phyloP scores from a whole-genome alignment of 2,329 filamentous ascomycete species.

The Stenocarpella maydis region DNA sequence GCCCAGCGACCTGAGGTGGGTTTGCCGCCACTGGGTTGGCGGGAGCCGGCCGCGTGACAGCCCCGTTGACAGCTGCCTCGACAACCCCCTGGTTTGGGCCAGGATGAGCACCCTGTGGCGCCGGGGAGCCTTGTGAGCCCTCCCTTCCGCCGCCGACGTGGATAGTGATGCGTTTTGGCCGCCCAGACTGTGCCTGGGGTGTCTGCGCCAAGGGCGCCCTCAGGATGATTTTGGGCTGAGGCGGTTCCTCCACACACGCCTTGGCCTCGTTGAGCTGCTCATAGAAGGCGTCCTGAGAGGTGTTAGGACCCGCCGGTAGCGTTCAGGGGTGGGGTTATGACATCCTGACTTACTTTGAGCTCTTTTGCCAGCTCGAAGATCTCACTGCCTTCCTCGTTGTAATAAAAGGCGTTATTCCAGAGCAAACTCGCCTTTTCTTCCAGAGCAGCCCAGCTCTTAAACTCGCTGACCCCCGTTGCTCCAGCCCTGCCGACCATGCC shows the following conservation, averaged over 20 bases:
- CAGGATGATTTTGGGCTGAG: slow-evolving; percentile 81
- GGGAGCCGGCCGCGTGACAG: slow-evolving; percentile 34
- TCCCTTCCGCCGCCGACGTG: slow-evolving; percentile 68
- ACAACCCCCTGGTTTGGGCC: slow-evolving; percentile 43
- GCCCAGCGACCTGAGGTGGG: slow-evolving; percentile 46
- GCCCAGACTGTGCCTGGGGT: slow-evolving; percentile 49
- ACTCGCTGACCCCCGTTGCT: slow-evolving; percentile 70
- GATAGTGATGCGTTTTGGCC: slow-evolving; percentile 74
- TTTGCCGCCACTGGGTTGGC: slow-evolving; percentile 35
- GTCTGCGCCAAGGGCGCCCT: slow-evolving; percentile 65
- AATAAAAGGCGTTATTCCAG: slow-evolving; percentile 88
- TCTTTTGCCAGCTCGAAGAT: slow-evolving; percentile 81
- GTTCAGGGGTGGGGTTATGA: neutral
- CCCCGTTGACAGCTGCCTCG: slow-evolving; percentile 46
- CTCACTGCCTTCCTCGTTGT: slow-evolving; percentile 91
- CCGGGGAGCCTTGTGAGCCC: slow-evolving; percentile 62
- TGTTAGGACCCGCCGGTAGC: slow-evolving; percentile 32
- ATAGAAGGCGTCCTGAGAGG: slow-evolving; percentile 70
- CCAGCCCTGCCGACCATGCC: slow-evolving; percentile 75
- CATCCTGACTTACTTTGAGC: slow-evolving; percentile 68
- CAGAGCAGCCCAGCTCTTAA: slow-evolving; percentile 84
- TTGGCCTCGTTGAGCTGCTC: slow-evolving; percentile 76
- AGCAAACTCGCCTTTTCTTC: slow-evolving; percentile 82
- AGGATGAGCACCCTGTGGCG: slow-evolving; percentile 48
- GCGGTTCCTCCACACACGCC: slow-evolving; percentile 74